These are phyloP conservation scores for Cornus controversa DNA, from an alignment of 148 eudicot species.

Conservation along the genomic window DNA sequence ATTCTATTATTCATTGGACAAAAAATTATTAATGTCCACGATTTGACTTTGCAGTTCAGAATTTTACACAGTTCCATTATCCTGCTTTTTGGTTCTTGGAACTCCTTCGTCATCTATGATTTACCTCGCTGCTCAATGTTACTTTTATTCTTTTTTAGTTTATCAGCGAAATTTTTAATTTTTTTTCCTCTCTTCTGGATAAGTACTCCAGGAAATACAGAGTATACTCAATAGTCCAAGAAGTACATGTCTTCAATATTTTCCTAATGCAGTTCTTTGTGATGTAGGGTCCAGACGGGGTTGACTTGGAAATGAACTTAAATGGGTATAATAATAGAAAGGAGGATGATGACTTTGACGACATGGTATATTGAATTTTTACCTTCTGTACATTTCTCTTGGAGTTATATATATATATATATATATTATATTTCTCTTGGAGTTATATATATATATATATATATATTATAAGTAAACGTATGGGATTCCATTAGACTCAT, in stretches of 20 bases:
- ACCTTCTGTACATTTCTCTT: background rate
- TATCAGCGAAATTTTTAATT: background rate
- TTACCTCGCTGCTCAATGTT: background rate
- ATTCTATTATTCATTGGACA: background rate
- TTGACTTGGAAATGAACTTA: slow-evolving; percentile 68
- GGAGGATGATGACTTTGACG: slow-evolving; percentile 60
- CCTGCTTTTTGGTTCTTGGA: background rate
- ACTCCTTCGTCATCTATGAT: slow-evolving; percentile 3
- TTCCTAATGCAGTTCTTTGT: background rate
- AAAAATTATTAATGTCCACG: background rate
- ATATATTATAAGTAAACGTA: background rate
- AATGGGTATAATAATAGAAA: slow-evolving; percentile 42
- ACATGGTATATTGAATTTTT: slow-evolving; percentile 42
- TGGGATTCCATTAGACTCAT: background rate
- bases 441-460: background rate
- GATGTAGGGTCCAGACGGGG: slow-evolving; percentile 65
- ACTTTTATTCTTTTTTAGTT: background rate
- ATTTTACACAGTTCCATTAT: background rate
- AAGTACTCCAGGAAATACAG: too few relatives aligned
- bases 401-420: background rate
- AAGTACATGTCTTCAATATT: background rate
- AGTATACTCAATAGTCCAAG: background rate
- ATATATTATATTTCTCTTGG: too few relatives aligned
- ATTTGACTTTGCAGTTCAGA: slow-evolving; percentile 4
- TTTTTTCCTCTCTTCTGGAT: too few relatives aligned